Evolutionary conservation across 768 basidiomycete genomes (phyloP).

Genomic region (Butyriboletus loyo): DNA sequence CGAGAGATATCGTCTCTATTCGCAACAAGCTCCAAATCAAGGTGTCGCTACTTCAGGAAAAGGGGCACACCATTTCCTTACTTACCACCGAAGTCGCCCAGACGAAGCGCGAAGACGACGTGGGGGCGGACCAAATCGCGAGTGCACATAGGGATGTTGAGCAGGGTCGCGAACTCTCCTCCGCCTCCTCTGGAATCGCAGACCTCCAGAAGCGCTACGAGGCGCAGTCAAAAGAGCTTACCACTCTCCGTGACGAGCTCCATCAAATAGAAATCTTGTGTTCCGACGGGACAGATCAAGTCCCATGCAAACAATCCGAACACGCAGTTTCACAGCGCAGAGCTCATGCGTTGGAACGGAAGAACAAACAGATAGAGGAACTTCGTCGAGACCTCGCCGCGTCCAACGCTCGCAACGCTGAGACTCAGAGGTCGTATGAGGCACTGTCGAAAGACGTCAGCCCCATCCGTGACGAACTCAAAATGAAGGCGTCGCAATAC

Average conservation of each 20-base stretch:
- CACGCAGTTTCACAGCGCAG: background rate
- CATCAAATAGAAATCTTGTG: background rate
- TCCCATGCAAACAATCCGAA: background rate
- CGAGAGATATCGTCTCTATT: background rate
- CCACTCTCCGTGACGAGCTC: background rate
- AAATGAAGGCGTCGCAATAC: background rate
- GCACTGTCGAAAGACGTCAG: background rate
- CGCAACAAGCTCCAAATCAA: background rate
- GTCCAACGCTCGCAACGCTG: background rate
- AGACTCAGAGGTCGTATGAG: conserved; percentile 4
- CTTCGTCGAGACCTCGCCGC: too few relatives aligned
- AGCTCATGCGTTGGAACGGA: background rate
- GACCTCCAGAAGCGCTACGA: background rate
- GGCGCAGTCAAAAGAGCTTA: background rate
- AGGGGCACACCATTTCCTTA: background rate
- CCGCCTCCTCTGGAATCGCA: background rate
- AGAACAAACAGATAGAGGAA: too few relatives aligned
- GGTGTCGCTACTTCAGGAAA: background rate
- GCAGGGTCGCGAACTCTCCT: background rate
- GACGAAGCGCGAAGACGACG: background rate
- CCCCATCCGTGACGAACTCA: background rate
- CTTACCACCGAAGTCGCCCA: background rate
- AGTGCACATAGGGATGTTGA: background rate
- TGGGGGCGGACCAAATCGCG: background rate
- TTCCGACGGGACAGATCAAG: background rate